Evolutionary conservation across 176 grass and related monocot genomes (phyloP), one percentile per base, ranked within the genome.

Genomic region (Juncus effusus): DNA sequence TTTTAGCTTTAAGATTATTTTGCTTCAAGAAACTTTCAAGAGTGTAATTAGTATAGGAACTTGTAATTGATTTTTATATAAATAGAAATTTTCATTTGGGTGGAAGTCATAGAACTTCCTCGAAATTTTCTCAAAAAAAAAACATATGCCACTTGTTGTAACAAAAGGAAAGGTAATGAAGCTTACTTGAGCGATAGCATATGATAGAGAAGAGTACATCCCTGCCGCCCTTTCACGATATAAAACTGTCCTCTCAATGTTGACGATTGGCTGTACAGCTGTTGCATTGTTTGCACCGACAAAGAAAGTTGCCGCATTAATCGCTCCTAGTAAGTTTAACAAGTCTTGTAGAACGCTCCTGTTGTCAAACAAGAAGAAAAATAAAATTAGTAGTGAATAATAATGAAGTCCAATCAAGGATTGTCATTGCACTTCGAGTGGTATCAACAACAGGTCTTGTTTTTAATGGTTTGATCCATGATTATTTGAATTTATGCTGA

Each of bases 181-280:
- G 59, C 56, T 79, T 85, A 96, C 91, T 77, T 90, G 91, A 60
- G 87, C 87, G 75, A 96, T 83, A 54, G 91, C 91, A 44, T 91
- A 96, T 42, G 91, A 71, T 60, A 96, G 66, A 38, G 91, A 76
- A 66, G 91, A 96, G 84, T 96, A 96, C 91, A 91, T 96, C 56
- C 91, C 91, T 0, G 91, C 91, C 61, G 91, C 91, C 39, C 77
- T 96, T 78, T 96, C 91, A 10, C 87, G 87, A 55, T 96, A 96
- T 65, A 85, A 91, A 52, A 96, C 91, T 13, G 87, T 70, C 65
- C 91, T 74, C 76, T 96, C 91, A 4, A 96, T 69, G 2, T 72
- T 65, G 51, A 91, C 84, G 13, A 96, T 45, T 65, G 92, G 92
- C 50, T 88, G 92, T 59, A 91, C 82, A 13, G 79, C 80, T n/a